Conservation (phyloP, 1,284 basidiomycete species). For the Schizophyllum amplum region DNA sequence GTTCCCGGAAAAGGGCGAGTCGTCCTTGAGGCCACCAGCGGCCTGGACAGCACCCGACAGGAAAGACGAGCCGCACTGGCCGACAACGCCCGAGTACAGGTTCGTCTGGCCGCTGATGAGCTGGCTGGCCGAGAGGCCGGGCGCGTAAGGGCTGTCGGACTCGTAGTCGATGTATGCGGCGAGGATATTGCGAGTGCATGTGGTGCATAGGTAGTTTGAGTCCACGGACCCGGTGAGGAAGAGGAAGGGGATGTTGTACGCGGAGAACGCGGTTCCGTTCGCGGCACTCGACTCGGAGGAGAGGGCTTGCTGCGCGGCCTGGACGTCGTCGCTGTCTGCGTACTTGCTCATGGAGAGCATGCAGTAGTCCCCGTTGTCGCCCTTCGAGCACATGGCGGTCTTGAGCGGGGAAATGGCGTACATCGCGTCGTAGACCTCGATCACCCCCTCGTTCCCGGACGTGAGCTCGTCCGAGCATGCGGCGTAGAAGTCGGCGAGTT, state of each 20-base stretch:
- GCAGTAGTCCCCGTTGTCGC: slow-evolving; percentile 64
- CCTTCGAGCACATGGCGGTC: slow-evolving; percentile 66
- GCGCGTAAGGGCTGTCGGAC: slow-evolving; percentile 59
- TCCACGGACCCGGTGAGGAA: slow-evolving; percentile 53
- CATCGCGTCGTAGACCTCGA: slow-evolving; percentile 68
- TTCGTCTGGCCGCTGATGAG: slow-evolving; percentile 58
- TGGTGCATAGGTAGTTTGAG: slow-evolving; percentile 57
- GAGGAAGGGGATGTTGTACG: slow-evolving; percentile 71
- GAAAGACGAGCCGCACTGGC: slow-evolving; percentile 57
- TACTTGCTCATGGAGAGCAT: slow-evolving; percentile 33
- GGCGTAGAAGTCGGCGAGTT: slow-evolving; percentile 61
- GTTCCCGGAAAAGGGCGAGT: background rate
- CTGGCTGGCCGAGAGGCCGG: slow-evolving; percentile 57
- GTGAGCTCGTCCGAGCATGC: slow-evolving; percentile 67
- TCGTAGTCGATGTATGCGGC: slow-evolving; percentile 73
- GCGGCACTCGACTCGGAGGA: slow-evolving; percentile 34
- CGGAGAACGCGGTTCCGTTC: slow-evolving; percentile 58
- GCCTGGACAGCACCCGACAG: slow-evolving; percentile 55
- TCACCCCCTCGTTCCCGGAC: slow-evolving; percentile 39
- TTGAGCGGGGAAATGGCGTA: slow-evolving; percentile 64
- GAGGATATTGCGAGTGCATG: slow-evolving; percentile 74
- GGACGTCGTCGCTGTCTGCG: slow-evolving; percentile 15
- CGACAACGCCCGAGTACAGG: slow-evolving; percentile 56
- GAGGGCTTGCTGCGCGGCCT: slow-evolving; percentile 10
- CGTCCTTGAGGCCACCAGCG: slow-evolving; percentile 44